Percentiles rank a stretch among this genome's conserved stretches.
Evolutionary conservation across 176 grass and related monocot species (phyloP).

Genomic region (Phoenix roebelenii): DNA sequence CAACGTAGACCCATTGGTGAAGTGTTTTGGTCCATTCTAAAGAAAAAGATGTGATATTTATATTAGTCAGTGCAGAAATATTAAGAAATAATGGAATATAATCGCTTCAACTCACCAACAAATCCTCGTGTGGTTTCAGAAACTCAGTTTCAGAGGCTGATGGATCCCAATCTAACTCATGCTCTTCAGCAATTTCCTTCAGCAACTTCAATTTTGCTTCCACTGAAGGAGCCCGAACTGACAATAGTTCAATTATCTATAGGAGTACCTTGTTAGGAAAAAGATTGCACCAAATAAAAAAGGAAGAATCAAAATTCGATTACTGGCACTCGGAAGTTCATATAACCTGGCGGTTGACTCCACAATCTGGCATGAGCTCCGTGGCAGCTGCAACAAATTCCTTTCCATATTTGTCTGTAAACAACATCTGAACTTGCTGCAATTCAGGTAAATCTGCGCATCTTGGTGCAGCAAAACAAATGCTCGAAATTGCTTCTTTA

Average conservation of each 20-base stretch:
- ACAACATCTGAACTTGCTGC: conserved; percentile 88
- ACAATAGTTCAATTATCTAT: conserved; percentile 96
- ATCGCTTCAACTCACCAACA: conserved; percentile 47
- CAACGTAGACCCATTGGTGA: conserved; percentile 41
- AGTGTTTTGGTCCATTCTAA: conserved; percentile 85
- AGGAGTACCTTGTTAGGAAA: not conserved
- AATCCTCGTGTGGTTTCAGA: conserved; percentile 84
- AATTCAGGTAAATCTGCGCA: conserved; percentile 87
- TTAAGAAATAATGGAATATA: conserved; percentile 7
- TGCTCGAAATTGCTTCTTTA: conserved; percentile 96
- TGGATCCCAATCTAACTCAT: conserved; percentile 96
- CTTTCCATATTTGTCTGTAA: conserved; percentile 82
- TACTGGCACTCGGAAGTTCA: not conserved
- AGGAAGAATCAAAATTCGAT: not conserved
- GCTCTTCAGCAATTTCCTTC: conserved; percentile 96
- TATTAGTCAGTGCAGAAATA: conserved; percentile 11
- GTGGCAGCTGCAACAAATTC: conserved; percentile 77
- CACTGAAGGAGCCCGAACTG: conserved; percentile 61
- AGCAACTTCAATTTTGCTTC: conserved; percentile 84
- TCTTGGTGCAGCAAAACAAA: conserved; percentile 95
- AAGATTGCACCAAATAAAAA: not conserved
- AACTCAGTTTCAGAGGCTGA: conserved; percentile 67
- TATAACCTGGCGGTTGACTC: conserved; percentile 93
- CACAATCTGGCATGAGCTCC: conserved; percentile 84
- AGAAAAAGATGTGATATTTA: conserved; percentile 5